A percentile compares a stretch with the other conserved stretches of the same genome.
These are phyloP conservation scores for Spathaspora hagerdaliae DNA, from an alignment of 805 yeast genomes.

Conservation along the genomic window DNA sequence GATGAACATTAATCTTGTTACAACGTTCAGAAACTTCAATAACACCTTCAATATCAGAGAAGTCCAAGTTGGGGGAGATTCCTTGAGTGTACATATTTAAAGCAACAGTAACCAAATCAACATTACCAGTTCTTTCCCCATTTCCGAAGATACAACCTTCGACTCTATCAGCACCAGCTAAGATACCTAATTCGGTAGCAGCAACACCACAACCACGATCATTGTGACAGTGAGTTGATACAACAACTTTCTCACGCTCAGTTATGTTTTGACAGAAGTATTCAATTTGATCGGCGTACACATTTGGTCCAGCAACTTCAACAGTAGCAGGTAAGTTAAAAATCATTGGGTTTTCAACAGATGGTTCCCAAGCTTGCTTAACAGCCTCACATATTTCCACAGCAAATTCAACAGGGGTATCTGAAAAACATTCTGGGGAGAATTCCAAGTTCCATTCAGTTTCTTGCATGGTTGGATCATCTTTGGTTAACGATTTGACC, in stretches of 20 bases:
- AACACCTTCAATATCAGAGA: slow-evolving; percentile 62
- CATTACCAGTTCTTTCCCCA: slow-evolving; percentile 85
- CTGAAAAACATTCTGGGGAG: slow-evolving; percentile 76
- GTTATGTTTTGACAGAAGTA: slow-evolving; percentile 64
- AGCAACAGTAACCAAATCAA: slow-evolving; percentile 72
- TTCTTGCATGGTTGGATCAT: slow-evolving; percentile 59
- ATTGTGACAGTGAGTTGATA: slow-evolving; percentile 73
- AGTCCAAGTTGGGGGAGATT: slow-evolving; percentile 65
- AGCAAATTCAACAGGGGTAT: slow-evolving; percentile 70
- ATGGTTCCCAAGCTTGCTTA: slow-evolving; percentile 74
- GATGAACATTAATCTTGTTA: slow-evolving; percentile 69
- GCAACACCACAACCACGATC: slow-evolving; percentile 86
- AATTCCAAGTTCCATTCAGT: slow-evolving; percentile 72
- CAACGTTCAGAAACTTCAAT: slow-evolving; percentile 71
- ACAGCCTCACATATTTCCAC: slow-evolving; percentile 78
- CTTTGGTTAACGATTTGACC: slow-evolving; percentile 67
- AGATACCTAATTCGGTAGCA: slow-evolving; percentile 69
- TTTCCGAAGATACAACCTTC: slow-evolving; percentile 82
- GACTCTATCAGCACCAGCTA: slow-evolving; percentile 85
- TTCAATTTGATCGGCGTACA: slow-evolving; percentile 78
- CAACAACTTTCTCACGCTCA: slow-evolving; percentile 67
- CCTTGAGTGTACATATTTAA: slow-evolving; percentile 78
- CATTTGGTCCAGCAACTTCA: slow-evolving; percentile 71
- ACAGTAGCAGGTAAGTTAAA: slow-evolving; percentile 81
- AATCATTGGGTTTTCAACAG: slow-evolving; percentile 68